phyloP scores from a whole-genome alignment of 169 alveolate genomes.

The Plasmodium berghei region DNA sequence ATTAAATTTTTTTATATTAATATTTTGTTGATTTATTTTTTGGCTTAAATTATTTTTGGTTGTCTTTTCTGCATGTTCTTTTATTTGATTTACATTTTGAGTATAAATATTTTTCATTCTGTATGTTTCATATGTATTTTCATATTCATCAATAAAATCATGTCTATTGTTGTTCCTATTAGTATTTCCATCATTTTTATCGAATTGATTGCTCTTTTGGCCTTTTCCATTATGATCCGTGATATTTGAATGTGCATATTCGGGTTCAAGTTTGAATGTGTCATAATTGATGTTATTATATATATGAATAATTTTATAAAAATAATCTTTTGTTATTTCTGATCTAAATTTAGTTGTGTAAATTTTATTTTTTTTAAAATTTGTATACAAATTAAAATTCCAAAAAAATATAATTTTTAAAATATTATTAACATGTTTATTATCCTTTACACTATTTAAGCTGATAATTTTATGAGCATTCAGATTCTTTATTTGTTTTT shows the following conservation, averaged over 20 bases:
- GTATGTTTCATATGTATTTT: not conserved
- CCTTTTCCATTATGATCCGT: too few species aligned
- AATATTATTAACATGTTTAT: conserved; percentile 48
- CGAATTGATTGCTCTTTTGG: not conserved
- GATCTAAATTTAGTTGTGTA: conserved; percentile 29
- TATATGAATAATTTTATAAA: conserved; percentile 50
- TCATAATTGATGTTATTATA: conserved; percentile 36
- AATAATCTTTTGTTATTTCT: conserved; percentile 64
- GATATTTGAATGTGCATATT: not conserved
- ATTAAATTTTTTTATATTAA: conserved; percentile 1
- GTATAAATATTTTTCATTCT: not conserved
- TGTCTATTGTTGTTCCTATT: not conserved
- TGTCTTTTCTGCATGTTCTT: not conserved
- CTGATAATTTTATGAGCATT: conserved; percentile 10
- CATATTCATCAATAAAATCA: too few species aligned
- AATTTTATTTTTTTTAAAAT: conserved; percentile 60
- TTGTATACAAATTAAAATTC: conserved; percentile 72
- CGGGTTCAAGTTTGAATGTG: not conserved
- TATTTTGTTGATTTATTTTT: not conserved
- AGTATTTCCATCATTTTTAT: not conserved
- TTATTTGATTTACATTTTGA: not conserved
- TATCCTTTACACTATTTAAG: not conserved
- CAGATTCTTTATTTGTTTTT: not conserved
- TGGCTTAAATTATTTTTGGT: not conserved
- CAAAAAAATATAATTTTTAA: conserved; percentile 71